These are phyloP conservation scores for Termitomyces sp. DNA, from an alignment of 768 basidiomycete species.

Conservation along the genomic window DNA sequence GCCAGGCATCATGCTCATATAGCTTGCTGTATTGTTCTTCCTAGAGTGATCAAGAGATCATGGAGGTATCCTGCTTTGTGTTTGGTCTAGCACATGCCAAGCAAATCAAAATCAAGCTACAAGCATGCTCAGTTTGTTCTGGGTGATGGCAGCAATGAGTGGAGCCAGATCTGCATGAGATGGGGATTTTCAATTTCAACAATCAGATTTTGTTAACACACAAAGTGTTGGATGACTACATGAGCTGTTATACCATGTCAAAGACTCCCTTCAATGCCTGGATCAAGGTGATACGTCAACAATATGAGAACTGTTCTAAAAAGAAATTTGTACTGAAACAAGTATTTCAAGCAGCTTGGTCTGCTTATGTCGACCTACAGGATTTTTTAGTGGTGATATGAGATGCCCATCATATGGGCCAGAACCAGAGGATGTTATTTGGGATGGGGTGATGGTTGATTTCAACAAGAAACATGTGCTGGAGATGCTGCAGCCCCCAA, in stretches of 20 bases:
- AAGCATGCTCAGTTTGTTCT: neutral
- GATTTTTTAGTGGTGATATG: slow-evolving; percentile 14
- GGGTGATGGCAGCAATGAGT: slow-evolving; percentile 14
- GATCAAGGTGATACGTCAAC: neutral
- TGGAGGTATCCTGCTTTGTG: neutral
- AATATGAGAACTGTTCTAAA: neutral
- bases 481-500: slow-evolving; percentile 22
- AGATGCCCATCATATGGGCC: slow-evolving; percentile 16
- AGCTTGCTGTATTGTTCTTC: neutral
- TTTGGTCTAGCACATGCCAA: neutral
- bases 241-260: too few species aligned
- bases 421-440: slow-evolving; percentile 14
- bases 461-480: slow-evolving; percentile 17
- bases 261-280: slow-evolving; percentile 28
- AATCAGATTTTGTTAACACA: too few species aligned
- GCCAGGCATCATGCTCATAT: neutral
- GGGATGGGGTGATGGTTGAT: slow-evolving; percentile 21
- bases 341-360: slow-evolving; percentile 27
- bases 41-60: too few species aligned
- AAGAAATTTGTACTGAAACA: too few species aligned
- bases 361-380: slow-evolving; percentile 17
- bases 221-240: slow-evolving; percentile 30
- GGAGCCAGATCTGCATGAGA: slow-evolving; percentile 24
- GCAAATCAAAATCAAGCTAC: neutral
- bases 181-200: slow-evolving; percentile 33